Evolutionary conservation across 441 rosid genomes (phyloP), one percentile per base, ranked within the genome.

Genomic region (Bruguiera hainesii): DNA sequence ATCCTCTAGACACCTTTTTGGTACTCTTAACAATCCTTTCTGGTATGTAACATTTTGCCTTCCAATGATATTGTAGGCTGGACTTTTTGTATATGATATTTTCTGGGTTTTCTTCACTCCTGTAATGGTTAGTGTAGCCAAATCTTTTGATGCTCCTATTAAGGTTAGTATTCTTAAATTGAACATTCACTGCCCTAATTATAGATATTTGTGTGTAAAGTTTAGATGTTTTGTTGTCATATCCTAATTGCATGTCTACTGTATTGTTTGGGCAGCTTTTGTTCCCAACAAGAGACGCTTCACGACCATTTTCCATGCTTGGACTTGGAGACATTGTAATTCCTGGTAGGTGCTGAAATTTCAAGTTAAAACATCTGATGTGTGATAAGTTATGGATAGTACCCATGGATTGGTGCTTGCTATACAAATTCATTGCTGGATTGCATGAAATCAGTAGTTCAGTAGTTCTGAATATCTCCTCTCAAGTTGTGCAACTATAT

Each of bases 101-200:
- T 95, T 95, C 85, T 93, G 97, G 95, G 96, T 93, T 77, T 93
- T 93, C 89, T 91, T 93, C 78, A 93, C 98, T 60, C 98, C 96
- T 0, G 98, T 93, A 52, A 95, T 95, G 98, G 99, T 95, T 65
- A 90, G 97, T 70, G 97, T 95, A 57, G 98, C 98, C 53, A 95
- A 90, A 85, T 95, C 99, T 60, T 95, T 95, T 33, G 98, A 95
- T 82, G 99, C 97, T 74, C 98, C 99, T 4, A 95, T 95, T 56
- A 95, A 95, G 99, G 99, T 90, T 65, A 79, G 93, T 76, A 29
- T 23, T 71, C 20, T 57, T 53, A 53, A n/a, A 55, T 55, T 29
- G 23, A 51, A 63, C 39, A 25, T 55, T 60, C 53, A 23, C 5
- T 56, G 4, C 23, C 63, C 15, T 57, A 29, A 10, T 58, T 4